Evolutionary conservation across 164 flowering plant genomes (phyloP).

Genomic region (Paratinospora sagittata): DNA sequence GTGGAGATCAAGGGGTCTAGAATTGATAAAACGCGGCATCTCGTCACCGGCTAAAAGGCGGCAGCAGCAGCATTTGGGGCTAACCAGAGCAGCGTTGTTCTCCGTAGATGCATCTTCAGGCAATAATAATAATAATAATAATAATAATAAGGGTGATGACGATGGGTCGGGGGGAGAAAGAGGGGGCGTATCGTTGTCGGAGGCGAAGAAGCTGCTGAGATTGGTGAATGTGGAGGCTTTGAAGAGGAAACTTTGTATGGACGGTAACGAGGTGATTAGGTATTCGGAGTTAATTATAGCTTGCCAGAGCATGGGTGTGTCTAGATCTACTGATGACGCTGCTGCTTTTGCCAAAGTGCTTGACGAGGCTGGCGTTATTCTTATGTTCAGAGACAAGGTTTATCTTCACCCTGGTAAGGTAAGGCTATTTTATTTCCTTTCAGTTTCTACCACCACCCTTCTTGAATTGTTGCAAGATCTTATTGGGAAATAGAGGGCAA

Average conservation of each 20-base stretch:
- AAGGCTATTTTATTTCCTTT: background rate
- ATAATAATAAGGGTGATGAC: background rate
- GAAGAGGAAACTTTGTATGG: conserved; percentile 62
- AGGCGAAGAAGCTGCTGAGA: conserved; percentile 75
- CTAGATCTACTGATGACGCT: conserved; percentile 66
- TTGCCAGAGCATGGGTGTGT: conserved; percentile 59
- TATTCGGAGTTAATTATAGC: conserved; percentile 58
- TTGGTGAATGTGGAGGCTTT: conserved; percentile 76
- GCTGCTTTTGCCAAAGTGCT: conserved; percentile 58
- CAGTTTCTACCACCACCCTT: background rate
- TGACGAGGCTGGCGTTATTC: conserved; percentile 85
- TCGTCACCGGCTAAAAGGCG: background rate
- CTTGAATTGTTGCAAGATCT: background rate
- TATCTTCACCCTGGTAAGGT: conserved; percentile 92
- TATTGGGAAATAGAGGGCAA: background rate
- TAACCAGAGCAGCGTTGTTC: background rate
- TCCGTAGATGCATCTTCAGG: background rate
- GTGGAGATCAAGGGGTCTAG: background rate
- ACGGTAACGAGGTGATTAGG: conserved; percentile 50
- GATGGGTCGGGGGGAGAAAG: conserved; percentile 17
- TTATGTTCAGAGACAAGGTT: conserved; percentile 80
- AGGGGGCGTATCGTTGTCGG: conserved; percentile 39
- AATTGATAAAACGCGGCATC: background rate
- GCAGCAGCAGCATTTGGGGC: background rate
- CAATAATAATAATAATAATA: too few species aligned